Base-by-base conservation (phyloP, 2,329 filamentous ascomycete species). In the Exserohilum rostratum region DNA sequence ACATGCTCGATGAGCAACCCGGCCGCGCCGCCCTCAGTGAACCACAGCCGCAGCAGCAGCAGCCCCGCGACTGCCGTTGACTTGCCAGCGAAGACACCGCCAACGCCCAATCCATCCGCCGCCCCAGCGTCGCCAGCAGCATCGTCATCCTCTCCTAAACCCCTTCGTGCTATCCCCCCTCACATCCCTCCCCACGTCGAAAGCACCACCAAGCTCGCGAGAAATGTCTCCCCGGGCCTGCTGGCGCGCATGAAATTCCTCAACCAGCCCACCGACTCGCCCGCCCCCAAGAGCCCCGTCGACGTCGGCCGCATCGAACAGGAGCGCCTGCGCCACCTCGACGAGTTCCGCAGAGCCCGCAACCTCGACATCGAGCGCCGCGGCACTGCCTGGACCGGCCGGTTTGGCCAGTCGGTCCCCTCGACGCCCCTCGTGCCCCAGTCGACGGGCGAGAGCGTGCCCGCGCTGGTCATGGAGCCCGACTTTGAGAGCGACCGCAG, bases 331-430 rank as follows among this genome's bases (percentile, higher is more conserved):
- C 83, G 85, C 63, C 82, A 86, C 67, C 83, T 91, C 66, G 88
- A 92, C 77, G 80, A 85, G 62, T 84, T 85, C 55, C 87, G 90
- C 70, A 64, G 83, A 62, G 82, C 85, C 55, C 67, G 80, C 69
- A 80, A 77, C 60, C 79, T 79, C 61, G 79, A 78, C 62, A 79
- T 90, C 66, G 81, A 87, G 73, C 83, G 87, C 70, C 83, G 87
- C 67, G 88, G 88, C 70, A 85, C 86, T 69, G 84, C 88, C 65
- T 91, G 89, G 89, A 90, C 85, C 78, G 87, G 85, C 72, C 53
- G 30, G 34, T 35, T 52, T 12, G 60, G 43, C 53, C 65, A 46
- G 17, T 33, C 38, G 22, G 22, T 25, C n/a, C 33, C 35, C 6
- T 39, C 15, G 11, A 48, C 60, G 31, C 67, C 69, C 37, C 64